Evolutionary conservation across 2,329 filamentous ascomycete genomes (phyloP).

Genomic region (Microascus cirrosus): DNA sequence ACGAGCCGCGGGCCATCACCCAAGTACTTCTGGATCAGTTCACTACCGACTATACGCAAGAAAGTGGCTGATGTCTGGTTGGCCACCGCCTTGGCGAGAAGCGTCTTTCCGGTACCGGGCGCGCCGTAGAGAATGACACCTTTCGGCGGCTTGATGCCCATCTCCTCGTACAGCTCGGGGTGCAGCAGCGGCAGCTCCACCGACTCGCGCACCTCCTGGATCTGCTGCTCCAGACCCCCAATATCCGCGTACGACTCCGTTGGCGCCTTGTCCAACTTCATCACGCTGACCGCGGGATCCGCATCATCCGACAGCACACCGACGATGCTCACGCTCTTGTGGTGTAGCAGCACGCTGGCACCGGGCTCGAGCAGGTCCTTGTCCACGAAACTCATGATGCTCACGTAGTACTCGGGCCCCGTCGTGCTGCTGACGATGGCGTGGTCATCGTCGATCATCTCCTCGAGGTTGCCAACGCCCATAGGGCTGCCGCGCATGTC

Average conservation of each 20-base stretch:
- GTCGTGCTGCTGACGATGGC: slow-evolving; percentile 97
- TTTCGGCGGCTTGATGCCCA: slow-evolving; percentile 99
- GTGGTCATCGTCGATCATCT: slow-evolving; percentile 98
- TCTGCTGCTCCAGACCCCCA: slow-evolving; percentile 87
- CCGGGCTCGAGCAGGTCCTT: slow-evolving; percentile 96
- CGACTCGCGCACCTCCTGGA: slow-evolving; percentile 94
- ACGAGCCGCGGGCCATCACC: slow-evolving; percentile 92
- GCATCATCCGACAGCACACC: slow-evolving; percentile 94
- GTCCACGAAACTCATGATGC: slow-evolving; percentile 99
- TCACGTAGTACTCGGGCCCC: slow-evolving; percentile 97
- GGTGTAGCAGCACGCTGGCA: slow-evolving; percentile 87
- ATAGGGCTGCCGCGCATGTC: slow-evolving; percentile 98
- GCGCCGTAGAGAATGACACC: slow-evolving; percentile 98
- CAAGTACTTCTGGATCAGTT: slow-evolving; percentile 97
- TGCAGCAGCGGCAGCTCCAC: slow-evolving; percentile 92
- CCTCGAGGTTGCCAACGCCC: slow-evolving; percentile 94
- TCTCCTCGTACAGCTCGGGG: slow-evolving; percentile 96
- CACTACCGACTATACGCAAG: slow-evolving; percentile 90
- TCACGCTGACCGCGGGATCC: slow-evolving; percentile 90
- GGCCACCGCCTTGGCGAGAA: slow-evolving; percentile 91
- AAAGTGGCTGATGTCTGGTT: slow-evolving; percentile 99
- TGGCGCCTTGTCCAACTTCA: slow-evolving; percentile 98
- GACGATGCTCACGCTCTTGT: slow-evolving; percentile 96
- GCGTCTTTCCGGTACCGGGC: slow-evolving; percentile 91
- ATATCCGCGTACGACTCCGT: slow-evolving; percentile 98